Evolutionary conservation across 257 asterid species (phyloP).

Genomic region (Solanum etuberosum): DNA sequence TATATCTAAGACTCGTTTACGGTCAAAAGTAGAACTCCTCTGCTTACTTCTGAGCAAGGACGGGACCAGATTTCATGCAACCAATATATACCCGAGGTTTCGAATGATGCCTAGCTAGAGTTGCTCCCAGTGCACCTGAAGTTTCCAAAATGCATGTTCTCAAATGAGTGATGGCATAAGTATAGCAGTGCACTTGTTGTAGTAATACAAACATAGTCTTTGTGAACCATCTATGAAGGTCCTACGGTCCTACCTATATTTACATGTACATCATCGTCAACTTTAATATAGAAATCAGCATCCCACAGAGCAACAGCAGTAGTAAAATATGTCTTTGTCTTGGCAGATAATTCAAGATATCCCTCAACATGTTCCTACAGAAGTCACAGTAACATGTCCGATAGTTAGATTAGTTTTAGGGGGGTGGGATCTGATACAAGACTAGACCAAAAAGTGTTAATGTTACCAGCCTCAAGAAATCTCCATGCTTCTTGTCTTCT

Average conservation of each 20-base stretch:
- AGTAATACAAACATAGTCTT: background rate
- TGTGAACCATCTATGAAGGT: background rate
- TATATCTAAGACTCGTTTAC: background rate
- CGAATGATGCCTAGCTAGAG: constrained; percentile 66
- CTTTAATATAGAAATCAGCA: constrained; percentile 89
- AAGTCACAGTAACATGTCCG: background rate
- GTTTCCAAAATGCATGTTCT: background rate
- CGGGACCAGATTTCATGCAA: constrained; percentile 96
- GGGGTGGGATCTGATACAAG: background rate
- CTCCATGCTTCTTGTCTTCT: constrained; percentile 77
- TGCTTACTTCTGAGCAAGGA: constrained; percentile 80
- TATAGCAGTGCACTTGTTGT: background rate
- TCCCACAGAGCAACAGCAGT: constrained; percentile 81
- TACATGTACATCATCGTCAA: constrained; percentile 87
- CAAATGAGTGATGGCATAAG: background rate
- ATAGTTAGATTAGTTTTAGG: background rate
- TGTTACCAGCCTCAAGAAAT: constrained; percentile 71
- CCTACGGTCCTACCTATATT: constrained; percentile 62
- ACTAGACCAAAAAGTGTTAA: background rate
- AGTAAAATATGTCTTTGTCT: constrained; percentile 68
- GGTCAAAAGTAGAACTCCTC: background rate
- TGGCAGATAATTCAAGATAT: constrained; percentile 83
- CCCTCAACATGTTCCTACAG: constrained; percentile 82
- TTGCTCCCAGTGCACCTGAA: constrained; percentile 72
- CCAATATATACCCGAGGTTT: constrained; percentile 80